These are phyloP conservation scores for Pseudonectria buxi DNA, from an alignment of 2,329 filamentous ascomycete genomes.

Conservation along the genomic window DNA sequence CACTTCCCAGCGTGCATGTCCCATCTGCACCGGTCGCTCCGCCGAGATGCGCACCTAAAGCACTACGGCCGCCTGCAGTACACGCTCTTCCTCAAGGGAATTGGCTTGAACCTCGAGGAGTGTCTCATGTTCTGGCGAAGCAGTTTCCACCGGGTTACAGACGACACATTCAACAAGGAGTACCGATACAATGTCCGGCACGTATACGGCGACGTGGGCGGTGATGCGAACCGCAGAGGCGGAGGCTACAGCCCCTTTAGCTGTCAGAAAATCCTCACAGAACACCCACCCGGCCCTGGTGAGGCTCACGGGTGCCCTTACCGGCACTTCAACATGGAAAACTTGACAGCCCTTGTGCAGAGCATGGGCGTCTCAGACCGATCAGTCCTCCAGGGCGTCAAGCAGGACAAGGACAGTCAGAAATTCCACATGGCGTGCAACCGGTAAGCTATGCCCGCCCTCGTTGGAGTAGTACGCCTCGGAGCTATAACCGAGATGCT, in stretches of 20 bases:
- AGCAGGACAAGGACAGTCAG: conserved; percentile 81
- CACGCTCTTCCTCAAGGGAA: conserved; percentile 91
- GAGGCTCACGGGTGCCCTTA: conserved; percentile 97
- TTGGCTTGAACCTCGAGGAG: conserved; percentile 87
- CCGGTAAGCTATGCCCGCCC: conserved; percentile 43
- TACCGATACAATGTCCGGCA: conserved; percentile 98
- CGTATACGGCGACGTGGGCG: conserved; percentile 88
- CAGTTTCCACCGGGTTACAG: conserved; percentile 77
- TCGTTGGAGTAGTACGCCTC: neutral
- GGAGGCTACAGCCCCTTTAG: conserved; percentile 86
- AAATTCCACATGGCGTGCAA: conserved; percentile 96
- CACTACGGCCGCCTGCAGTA: conserved; percentile 93
- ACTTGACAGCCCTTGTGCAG: conserved; percentile 70
- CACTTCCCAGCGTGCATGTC: conserved; percentile 94
- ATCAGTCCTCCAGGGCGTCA: conserved; percentile 70
- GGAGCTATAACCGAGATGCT: neutral
- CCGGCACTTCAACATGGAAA: conserved; percentile 83
- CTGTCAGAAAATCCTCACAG: conserved; percentile 90
- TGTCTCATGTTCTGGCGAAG: conserved; percentile 86
- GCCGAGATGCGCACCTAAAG: conserved; percentile 85
- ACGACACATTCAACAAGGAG: conserved; percentile 95
- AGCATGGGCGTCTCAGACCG: conserved; percentile 72
- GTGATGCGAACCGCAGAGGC: conserved; percentile 79
- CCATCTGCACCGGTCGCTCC: conserved; percentile 76
- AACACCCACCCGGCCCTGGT: conserved; percentile 77